Base-by-base conservation (phyloP, 2,329 filamentous ascomycete genomes). In the Phialemoniopsis sp. region DNA sequence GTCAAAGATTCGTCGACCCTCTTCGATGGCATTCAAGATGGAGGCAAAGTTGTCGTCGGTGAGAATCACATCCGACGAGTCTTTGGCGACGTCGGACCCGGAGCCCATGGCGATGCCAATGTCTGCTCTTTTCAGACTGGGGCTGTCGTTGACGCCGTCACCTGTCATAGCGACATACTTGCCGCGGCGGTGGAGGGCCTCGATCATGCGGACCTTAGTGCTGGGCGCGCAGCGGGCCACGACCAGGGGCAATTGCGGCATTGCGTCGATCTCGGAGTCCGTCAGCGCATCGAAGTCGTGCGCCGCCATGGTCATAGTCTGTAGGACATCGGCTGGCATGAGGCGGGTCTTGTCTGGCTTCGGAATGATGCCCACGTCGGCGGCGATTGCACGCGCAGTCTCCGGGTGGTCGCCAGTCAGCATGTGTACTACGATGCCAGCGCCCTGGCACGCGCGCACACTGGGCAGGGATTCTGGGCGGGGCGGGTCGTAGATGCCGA, bases 31-130 rank as follows among this genome's bases (percentile, higher is more conserved):
- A n/a, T n/a, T n/a, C n/a, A n/a, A n/a, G n/a, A n/a, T n/a, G n/a
- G n/a, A n/a, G 21, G 82, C 81, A 44, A 87, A 87, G 52, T 82
- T 84, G 53, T 87, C 80, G 52, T 82, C 81, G 1, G 82, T 78
- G 3, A 87, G 63, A 3, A 86, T 77, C 31, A 86, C 76, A 43
- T 85, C 81, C 0, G 81, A 80, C 0, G 76, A 76, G 29, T 69
- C 66, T 44, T 82, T 84, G 15, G 81, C 80, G 4, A 85, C 79
- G 41, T 85, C 80, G 5, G 73, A 79, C 4, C 80, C 80, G 0
- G 72, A 65, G 8, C 78, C 78, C 63, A 85, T 79, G 4, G 78
- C 79, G 39, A 88, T 85, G 37, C 80, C 80, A 3, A 85, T 76
- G 52, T 85, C 80, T 2, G 80, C 76, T 33, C 71, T 68, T 52